These are phyloP conservation scores for Artomyces pyxidatus DNA, from an alignment of 768 basidiomycete genomes.

Conservation along the genomic window DNA sequence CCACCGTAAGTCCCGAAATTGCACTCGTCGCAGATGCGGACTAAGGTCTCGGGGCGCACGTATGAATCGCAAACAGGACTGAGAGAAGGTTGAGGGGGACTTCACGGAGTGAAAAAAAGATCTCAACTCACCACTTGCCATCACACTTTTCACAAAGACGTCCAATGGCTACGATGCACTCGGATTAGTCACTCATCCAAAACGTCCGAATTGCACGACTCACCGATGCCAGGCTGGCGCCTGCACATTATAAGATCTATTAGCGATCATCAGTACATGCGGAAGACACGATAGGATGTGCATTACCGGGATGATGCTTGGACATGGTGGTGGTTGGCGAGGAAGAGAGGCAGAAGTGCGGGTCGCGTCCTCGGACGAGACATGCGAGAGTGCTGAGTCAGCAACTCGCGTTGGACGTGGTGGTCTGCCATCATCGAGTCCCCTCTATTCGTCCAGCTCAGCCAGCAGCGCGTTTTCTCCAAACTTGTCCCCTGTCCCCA, in stretches of 20 bases:
- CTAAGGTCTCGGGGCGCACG: slow-evolving; percentile 95
- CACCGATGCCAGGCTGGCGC: slow-evolving; percentile 94
- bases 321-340: slow-evolving; percentile 20
- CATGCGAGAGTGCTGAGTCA: too few relatives aligned
- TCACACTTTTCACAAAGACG: slow-evolving; percentile 99
- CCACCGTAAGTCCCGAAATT: slow-evolving; percentile 99
- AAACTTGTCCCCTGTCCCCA: too few relatives aligned
- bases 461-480: too few relatives aligned
- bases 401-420: too few relatives aligned
- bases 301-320: slow-evolving; percentile 28
- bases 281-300: neutral
- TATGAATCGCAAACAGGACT: slow-evolving; percentile 99
- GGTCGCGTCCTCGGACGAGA: too few relatives aligned
- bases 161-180: slow-evolving; percentile 74
- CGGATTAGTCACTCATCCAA: too few relatives aligned
- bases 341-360: neutral
- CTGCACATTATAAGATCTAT: slow-evolving; percentile 97
- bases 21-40: slow-evolving; percentile 98
- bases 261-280: neutral
- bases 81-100: neutral
- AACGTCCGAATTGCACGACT: too few relatives aligned
- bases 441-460: too few relatives aligned
- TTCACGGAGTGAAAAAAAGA: neutral
- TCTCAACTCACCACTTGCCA: slow-evolving; percentile 93
- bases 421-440: too few relatives aligned